A percentile compares a stretch with the other conserved stretches of the same genome.
phyloP scores from a whole-genome alignment of 208 protist genomes.

The Naegleria gruberi region DNA sequence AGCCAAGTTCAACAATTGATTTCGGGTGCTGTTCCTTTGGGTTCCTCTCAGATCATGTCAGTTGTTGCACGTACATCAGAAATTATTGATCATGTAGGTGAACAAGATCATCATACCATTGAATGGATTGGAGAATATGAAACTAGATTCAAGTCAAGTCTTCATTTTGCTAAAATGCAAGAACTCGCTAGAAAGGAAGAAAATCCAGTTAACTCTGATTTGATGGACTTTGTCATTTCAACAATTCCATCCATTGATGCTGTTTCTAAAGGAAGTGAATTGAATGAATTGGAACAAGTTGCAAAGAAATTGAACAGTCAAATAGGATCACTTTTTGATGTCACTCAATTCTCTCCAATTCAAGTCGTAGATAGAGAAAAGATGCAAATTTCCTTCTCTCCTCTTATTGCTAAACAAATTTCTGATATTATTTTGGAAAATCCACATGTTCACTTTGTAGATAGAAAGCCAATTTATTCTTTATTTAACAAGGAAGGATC shows the following conservation, averaged over 20 bases:
- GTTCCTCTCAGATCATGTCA: neutral
- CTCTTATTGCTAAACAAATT: neutral
- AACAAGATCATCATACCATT: neutral
- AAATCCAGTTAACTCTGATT: neutral
- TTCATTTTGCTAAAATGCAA: neutral
- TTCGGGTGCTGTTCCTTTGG: neutral
- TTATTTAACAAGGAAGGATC: neutral
- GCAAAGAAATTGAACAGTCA: neutral
- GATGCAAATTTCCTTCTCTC: neutral
- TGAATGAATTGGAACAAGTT: neutral
- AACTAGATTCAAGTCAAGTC: neutral
- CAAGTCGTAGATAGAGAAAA: neutral
- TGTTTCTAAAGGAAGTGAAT: neutral
- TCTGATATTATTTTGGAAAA: neutral
- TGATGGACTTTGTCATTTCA: neutral
- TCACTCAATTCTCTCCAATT: neutral
- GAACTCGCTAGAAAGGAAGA: neutral
- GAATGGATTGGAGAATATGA: neutral
- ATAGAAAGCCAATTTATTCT: neutral
- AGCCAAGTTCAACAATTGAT: neutral
- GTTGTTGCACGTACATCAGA: neutral
- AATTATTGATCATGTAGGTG: neutral
- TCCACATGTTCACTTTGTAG: neutral
- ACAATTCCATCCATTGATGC: neutral
- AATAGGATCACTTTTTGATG: neutral